Conservation (phyloP, 1,284 basidiomycete genomes). For the Stereum hirsutum region DNA sequence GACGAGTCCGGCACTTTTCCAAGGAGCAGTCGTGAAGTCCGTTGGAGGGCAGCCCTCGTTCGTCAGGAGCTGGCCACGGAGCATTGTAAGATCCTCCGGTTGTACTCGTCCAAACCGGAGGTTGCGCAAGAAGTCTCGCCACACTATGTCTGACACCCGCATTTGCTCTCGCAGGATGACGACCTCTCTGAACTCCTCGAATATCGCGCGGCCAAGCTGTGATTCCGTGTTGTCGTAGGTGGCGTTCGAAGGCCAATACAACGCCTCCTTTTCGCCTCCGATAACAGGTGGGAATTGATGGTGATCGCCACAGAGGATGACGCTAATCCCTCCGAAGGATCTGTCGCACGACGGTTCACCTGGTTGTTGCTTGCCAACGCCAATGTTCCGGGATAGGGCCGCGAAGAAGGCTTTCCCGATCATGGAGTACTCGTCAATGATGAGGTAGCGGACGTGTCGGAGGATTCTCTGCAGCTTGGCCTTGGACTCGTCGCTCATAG, state of each 20-base stretch:
- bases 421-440: constrained; percentile 27
- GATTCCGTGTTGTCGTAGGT: constrained; percentile 1
- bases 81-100: constrained; percentile 19
- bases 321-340: constrained; percentile 27
- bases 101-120: constrained; percentile 18
- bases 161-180: constrained; percentile 27
- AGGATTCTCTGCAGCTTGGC: constrained; percentile 14
- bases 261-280: background rate
- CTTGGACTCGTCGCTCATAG: constrained; percentile 1
- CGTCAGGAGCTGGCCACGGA: constrained; percentile 17
- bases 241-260: background rate
- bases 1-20: constrained; percentile 20
- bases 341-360: background rate
- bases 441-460: constrained; percentile 17
- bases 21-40: constrained; percentile 9
- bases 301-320: constrained; percentile 29
- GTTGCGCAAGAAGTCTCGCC: constrained; percentile 23
- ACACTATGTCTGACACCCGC: constrained; percentile 20
- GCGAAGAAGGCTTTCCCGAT: constrained; percentile 19
- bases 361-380: constrained; percentile 9
- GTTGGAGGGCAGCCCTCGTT: background rate
- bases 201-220: constrained; percentile 20
- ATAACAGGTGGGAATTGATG: constrained; percentile 32
- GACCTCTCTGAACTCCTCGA: constrained; percentile 25
- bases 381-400: constrained; percentile 14